Percentiles rank a stretch among this genome's conserved stretches.
Conservation (phyloP, 2,329 filamentous ascomycete species). For the Penicillium sp. region DNA sequence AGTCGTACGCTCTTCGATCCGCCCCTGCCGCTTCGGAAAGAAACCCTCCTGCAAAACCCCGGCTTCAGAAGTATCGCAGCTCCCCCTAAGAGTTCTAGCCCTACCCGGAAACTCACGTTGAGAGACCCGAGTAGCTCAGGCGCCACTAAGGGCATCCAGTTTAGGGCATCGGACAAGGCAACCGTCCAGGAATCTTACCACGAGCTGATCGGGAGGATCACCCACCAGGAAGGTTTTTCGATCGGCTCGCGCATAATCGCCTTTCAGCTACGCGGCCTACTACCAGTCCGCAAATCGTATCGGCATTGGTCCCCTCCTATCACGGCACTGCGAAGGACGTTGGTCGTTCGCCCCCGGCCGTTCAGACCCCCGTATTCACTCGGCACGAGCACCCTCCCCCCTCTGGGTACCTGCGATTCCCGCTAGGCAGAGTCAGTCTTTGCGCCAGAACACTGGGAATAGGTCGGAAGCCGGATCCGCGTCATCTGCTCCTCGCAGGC, state of each 20-base stretch:
- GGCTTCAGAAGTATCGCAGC: constrained; percentile 13
- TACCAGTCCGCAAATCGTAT: constrained; percentile 4
- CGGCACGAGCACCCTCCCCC: constrained; percentile 3
- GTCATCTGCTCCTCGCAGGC: constrained; percentile 43
- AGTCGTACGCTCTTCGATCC: constrained; percentile 19
- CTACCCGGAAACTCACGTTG: constrained; percentile 11
- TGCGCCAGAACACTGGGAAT: constrained; percentile 2
- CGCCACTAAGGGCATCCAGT: constrained; percentile 3
- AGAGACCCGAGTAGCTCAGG: constrained; percentile 15
- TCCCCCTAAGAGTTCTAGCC: constrained; percentile 6
- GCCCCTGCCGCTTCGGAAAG: constrained; percentile 23
- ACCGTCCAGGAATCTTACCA: constrained; percentile 12
- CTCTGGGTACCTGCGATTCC: background rate
- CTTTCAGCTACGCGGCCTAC: constrained; percentile 2
- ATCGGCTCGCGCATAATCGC: constrained; percentile 17
- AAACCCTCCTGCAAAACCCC: background rate
- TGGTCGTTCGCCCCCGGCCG: background rate
- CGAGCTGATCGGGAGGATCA: constrained; percentile 18
- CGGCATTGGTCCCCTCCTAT: background rate
- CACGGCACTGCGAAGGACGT: background rate
- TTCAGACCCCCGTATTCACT: background rate
- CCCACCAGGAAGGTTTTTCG: constrained; percentile 20
- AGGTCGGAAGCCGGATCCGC: constrained; percentile 8
- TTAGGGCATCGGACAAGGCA: constrained; percentile 9
- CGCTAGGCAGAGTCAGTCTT: constrained; percentile 6